These are phyloP conservation scores for Rutstroemia sp. DNA, from an alignment of 2,329 filamentous ascomycete species.

Conservation along the genomic window DNA sequence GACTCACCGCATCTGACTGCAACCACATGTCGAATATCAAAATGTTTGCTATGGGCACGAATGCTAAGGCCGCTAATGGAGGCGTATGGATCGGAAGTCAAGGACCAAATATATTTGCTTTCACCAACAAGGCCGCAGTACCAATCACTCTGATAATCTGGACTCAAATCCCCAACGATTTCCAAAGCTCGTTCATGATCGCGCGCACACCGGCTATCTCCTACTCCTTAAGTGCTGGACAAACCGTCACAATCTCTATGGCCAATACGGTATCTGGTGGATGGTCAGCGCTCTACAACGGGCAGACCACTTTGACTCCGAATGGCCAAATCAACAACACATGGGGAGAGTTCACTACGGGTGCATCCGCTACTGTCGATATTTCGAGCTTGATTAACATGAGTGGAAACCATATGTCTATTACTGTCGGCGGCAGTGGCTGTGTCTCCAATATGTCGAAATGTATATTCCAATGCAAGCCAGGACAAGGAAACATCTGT, in stretches of 20 bases:
- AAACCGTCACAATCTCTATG: slow-evolving; percentile 8
- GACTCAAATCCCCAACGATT: neutral
- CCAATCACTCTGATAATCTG: slow-evolving; percentile 3
- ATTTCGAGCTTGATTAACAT: slow-evolving; percentile 11
- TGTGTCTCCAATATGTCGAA: slow-evolving; percentile 4
- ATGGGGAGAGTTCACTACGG: slow-evolving; percentile 13
- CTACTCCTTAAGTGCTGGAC: slow-evolving; percentile 1
- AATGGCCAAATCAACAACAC: slow-evolving; percentile 12
- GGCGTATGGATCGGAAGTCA: slow-evolving; percentile 10
- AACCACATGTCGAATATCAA: slow-evolving; percentile 9
- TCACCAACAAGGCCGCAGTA: slow-evolving; percentile 1
- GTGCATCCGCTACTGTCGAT: slow-evolving; percentile 9
- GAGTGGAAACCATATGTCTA: slow-evolving; percentile 9
- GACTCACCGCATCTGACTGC: slow-evolving; percentile 7
- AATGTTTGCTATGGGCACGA: slow-evolving; percentile 8
- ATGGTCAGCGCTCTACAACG: slow-evolving; percentile 11
- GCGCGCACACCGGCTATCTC: slow-evolving; percentile 1
- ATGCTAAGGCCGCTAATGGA: slow-evolving; percentile 1
- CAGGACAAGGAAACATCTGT: neutral
- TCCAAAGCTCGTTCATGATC: slow-evolving; percentile 6
- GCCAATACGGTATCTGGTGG: slow-evolving; percentile 9
- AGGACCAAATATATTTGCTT: slow-evolving; percentile 10
- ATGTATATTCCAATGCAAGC: slow-evolving; percentile 4
- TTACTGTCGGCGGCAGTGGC: neutral
- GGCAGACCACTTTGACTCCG: slow-evolving; percentile 1